These are phyloP conservation scores for Afroboletus lepidellus DNA, from an alignment of 1,284 basidiomycete species.

Conservation along the genomic window DNA sequence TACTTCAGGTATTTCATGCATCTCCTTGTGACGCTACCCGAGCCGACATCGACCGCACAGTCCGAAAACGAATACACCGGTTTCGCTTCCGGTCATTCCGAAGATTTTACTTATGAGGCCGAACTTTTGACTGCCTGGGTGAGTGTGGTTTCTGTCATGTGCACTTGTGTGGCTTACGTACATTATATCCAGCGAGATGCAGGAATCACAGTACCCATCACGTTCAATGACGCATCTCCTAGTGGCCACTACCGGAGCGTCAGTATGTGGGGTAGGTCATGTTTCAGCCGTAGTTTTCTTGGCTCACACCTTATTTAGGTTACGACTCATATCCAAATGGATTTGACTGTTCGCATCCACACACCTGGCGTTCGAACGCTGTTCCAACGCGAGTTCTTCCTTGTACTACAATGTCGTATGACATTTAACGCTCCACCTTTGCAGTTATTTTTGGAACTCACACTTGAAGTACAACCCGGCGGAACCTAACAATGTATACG, in stretches of 20 bases:
- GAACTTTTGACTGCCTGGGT: slow-evolving; percentile 41
- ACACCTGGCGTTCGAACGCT: slow-evolving; percentile 43
- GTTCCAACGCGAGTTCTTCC: slow-evolving; percentile 34
- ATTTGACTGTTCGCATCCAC: slow-evolving; percentile 55
- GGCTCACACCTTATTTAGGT: slow-evolving; percentile 17
- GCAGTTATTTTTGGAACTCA: slow-evolving; percentile 23
- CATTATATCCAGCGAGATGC: slow-evolving; percentile 35
- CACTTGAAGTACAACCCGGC: slow-evolving; percentile 41
- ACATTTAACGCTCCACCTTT: not conserved
- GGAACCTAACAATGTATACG: slow-evolving; percentile 43
- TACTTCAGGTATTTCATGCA: slow-evolving; percentile 43
- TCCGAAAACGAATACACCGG: slow-evolving; percentile 53
- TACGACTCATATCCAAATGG: slow-evolving; percentile 56
- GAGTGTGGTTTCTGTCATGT: slow-evolving; percentile 5
- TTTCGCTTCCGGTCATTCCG: slow-evolving; percentile 37
- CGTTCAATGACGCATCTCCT: slow-evolving; percentile 45
- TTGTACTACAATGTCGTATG: not conserved
- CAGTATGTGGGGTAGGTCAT: slow-evolving; percentile 42
- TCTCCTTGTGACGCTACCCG: not conserved
- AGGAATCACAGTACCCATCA: slow-evolving; percentile 48
- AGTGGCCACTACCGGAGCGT: slow-evolving; percentile 44
- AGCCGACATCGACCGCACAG: slow-evolving; percentile 22
- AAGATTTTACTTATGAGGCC: slow-evolving; percentile 46
- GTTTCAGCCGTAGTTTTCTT: not conserved
- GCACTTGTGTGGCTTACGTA: slow-evolving; percentile 4